A percentile compares a stretch with the other conserved stretches of the same genome.
Conservation (phyloP, 257 asterid species). For the Solanum paucissectum region DNA sequence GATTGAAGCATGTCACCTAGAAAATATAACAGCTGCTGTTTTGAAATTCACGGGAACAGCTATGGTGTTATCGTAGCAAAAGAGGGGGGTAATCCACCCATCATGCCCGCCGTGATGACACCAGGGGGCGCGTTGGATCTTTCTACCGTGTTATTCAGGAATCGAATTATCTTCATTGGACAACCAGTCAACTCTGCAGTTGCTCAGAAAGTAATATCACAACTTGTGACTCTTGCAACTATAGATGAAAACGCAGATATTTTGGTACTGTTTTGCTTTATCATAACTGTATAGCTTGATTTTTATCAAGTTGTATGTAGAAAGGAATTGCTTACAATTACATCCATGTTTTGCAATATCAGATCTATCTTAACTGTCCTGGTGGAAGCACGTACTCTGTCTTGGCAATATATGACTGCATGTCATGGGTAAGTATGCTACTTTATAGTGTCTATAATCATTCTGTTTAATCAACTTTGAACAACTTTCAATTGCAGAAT, state of each 20-base stretch:
- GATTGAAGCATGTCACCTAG: neutral
- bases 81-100: constrained; percentile 65
- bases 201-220: constrained; percentile 92
- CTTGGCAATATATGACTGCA: constrained; percentile 94
- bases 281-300: neutral
- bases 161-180: constrained; percentile 87
- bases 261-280: constrained; percentile 34
- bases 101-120: constrained; percentile 92
- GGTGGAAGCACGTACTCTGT: constrained; percentile 90
- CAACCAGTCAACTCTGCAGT: constrained; percentile 73
- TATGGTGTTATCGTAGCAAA: constrained; percentile 66
- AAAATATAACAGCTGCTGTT: neutral
- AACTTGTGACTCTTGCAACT: constrained; percentile 89
- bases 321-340: neutral
- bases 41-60: constrained; percentile 22
- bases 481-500: neutral
- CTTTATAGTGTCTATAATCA: neutral
- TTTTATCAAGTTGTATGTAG: neutral
- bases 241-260: constrained; percentile 90
- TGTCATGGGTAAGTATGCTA: constrained; percentile 83
- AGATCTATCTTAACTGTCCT: constrained; percentile 92
- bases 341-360: constrained; percentile 7
- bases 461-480: neutral
- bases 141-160: constrained; percentile 79
- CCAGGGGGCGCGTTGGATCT: constrained; percentile 93